phyloP scores from a whole-genome alignment of 805 yeast species.

The Jamesozyma jinghongensis region DNA sequence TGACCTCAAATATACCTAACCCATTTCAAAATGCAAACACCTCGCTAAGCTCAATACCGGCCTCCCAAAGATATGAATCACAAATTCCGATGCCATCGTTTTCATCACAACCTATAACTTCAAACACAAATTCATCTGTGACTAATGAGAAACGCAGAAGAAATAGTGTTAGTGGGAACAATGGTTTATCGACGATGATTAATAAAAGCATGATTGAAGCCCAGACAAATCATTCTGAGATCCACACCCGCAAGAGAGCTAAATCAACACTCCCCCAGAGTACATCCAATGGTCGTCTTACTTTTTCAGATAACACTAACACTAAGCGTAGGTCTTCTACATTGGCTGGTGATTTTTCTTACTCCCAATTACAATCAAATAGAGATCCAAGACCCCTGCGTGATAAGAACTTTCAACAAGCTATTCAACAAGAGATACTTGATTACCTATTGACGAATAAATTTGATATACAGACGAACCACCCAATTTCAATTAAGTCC shows the following conservation, averaged over 20 bases:
- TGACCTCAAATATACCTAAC: constrained; percentile 2
- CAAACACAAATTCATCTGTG: neutral
- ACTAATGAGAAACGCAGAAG: constrained; percentile 11
- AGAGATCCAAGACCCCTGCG: constrained; percentile 71
- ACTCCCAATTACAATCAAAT: constrained; percentile 7
- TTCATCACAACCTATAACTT: constrained; percentile 1
- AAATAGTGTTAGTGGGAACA: constrained; percentile 15
- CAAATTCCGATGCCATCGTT: constrained; percentile 7
- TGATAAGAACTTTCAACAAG: constrained; percentile 57
- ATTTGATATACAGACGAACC: constrained; percentile 69
- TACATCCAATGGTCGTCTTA: neutral
- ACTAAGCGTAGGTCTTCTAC: neutral
- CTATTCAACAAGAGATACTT: constrained; percentile 57
- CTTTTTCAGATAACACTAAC: neutral
- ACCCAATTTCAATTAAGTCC: constrained; percentile 54
- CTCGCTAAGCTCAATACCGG: neutral
- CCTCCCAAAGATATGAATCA: constrained; percentile 4
- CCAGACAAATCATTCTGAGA: neutral
- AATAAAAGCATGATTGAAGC: constrained; percentile 19
- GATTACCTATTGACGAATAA: constrained; percentile 53
- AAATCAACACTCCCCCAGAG: constrained; percentile 16
- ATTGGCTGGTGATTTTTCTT: neutral
- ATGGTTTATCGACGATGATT: constrained; percentile 21
- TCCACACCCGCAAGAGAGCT: constrained; percentile 10
- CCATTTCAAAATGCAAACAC: constrained; percentile 3